Evolutionary conservation across 2,329 filamentous ascomycete genomes (phyloP).

Genomic region (Penicillium sumatraense): DNA sequence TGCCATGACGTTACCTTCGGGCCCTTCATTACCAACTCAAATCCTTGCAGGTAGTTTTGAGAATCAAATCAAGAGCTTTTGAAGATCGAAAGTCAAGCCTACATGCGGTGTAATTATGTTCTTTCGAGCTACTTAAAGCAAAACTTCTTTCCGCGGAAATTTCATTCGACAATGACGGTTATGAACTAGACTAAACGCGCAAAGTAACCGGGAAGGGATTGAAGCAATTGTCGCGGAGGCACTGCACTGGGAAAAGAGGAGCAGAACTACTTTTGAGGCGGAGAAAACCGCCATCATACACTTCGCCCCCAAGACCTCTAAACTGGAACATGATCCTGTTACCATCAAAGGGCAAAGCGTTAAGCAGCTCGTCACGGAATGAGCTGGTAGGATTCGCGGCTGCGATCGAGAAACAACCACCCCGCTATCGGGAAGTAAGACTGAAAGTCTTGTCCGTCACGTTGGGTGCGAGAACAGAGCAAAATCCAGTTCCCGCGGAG

Average conservation of each 20-base stretch:
- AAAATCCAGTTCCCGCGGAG: conserved; percentile 25
- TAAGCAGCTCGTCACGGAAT: conserved; percentile 27
- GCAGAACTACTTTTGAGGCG: conserved; percentile 38
- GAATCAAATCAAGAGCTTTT: no score
- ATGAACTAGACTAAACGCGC: conserved; percentile 6
- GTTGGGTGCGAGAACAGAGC: no score
- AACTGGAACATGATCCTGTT: conserved; percentile 21
- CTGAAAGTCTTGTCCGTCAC: no score
- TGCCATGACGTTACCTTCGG: no score
- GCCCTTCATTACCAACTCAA: no score
- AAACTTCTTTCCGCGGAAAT: no score
- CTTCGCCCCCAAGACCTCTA: conserved; percentile 31
- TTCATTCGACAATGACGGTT: no score
- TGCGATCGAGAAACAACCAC: conserved; percentile 34
- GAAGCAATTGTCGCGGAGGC: conserved; percentile 22
- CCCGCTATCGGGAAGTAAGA: no score
- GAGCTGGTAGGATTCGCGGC: conserved; percentile 20
- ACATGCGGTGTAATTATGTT: no score
- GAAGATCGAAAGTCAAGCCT: no score
- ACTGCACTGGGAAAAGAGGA: conserved; percentile 31
- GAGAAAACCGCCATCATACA: conserved; percentile 41
- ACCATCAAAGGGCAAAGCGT: conserved; percentile 23
- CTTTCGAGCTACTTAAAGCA: no score
- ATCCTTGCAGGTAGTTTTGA: no score
- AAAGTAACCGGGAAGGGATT: conserved; percentile 19